Evolutionary conservation across 2,329 filamentous ascomycete genomes (phyloP).

Genomic region (Thermomyces lanuginosus): DNA sequence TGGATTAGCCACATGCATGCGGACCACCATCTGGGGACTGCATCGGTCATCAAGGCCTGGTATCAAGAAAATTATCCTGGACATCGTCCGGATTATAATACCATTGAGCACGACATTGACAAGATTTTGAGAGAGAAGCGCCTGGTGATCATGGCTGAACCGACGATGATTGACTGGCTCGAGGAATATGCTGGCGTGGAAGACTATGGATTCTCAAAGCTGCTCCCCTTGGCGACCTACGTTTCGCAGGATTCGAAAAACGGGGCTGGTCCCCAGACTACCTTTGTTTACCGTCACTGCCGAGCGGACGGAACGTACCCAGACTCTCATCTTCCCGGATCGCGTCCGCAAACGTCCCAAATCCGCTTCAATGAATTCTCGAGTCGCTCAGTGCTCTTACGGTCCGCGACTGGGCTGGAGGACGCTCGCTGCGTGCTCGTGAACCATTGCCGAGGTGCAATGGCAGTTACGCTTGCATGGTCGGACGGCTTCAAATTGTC

Average conservation of each 20-base stretch:
- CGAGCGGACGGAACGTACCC: slow-evolving; percentile 14
- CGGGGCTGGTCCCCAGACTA: slow-evolving; percentile 10
- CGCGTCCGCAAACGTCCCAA: slow-evolving; percentile 8
- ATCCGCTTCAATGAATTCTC: slow-evolving; percentile 14
- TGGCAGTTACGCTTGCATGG: slow-evolving; percentile 64
- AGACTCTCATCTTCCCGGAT: slow-evolving; percentile 5
- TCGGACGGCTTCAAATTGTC: slow-evolving; percentile 68
- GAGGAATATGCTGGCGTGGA: slow-evolving; percentile 66
- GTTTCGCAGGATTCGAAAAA: slow-evolving; percentile 10
- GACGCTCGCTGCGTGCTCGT: slow-evolving; percentile 54
- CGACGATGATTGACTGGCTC: slow-evolving; percentile 58
- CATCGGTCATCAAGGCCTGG: slow-evolving; percentile 72
- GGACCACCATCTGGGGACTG: slow-evolving; percentile 81
- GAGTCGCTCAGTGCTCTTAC: slow-evolving; percentile 24
- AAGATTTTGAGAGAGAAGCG: slow-evolving; percentile 26
- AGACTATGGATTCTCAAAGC: slow-evolving; percentile 49
- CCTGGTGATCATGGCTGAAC: slow-evolving; percentile 53
- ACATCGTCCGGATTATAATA: slow-evolving; percentile 23
- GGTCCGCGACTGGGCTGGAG: slow-evolving; percentile 43
- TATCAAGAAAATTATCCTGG: slow-evolving; percentile 39
- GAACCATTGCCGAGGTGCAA: slow-evolving; percentile 61
- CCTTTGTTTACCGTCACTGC: slow-evolving; percentile 16
- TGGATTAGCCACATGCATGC: slow-evolving; percentile 95
- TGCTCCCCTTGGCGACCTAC: slow-evolving; percentile 36
- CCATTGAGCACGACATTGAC: slow-evolving; percentile 16